Evolutionary conservation across 1,284 basidiomycete genomes (phyloP), one percentile per base, ranked within the genome.

Genomic region (Gymnopus androsaceus): DNA sequence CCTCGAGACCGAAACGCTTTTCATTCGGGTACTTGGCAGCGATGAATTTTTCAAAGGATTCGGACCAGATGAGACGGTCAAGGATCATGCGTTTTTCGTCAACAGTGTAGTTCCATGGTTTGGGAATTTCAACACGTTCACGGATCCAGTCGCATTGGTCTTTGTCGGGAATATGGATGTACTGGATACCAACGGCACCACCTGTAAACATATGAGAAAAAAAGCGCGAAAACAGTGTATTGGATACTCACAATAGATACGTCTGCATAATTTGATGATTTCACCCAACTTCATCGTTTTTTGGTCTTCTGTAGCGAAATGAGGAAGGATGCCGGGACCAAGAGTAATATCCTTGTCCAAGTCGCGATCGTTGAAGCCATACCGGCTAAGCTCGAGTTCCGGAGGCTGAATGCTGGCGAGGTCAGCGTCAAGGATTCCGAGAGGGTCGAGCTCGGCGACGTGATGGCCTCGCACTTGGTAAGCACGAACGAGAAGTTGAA

Each of bases 101-200:
- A 58, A 94, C 84, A 45, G 90, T 90, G 78, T 99, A 99, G 69
- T 94, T 94, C 94, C 94, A 98, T n/a, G 96, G 96, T 66, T 92
- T 88, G 4, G 97, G 97, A 21, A 92, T 90, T 75, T 99, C 97
- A 55, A 99, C 83, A 61, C 97, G 92, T 72, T 95, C 93, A 63
- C 97, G 85, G 65, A 99, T 95, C 97, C 97, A 99, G 76, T 99
- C 95, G 69, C 97, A 99, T 73, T 98, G 93, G 65, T 95, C 94
- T 77, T 96, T 94, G 80, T 98, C 94, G 37, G 95, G 93, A 61
- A 99, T 98, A 75, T 99, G 97, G 51, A 98, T 85, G 74, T 99
- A 99, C 72, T 99, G 96, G 55, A 95, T 88, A 64, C 97, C 97
- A 64, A 99, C 85, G 66, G 91, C 89, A 62, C 94, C 91, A 68